Evolutionary conservation across 2,329 filamentous ascomycete genomes (phyloP).

Genomic region (Ophiostoma novo-ulmi): DNA sequence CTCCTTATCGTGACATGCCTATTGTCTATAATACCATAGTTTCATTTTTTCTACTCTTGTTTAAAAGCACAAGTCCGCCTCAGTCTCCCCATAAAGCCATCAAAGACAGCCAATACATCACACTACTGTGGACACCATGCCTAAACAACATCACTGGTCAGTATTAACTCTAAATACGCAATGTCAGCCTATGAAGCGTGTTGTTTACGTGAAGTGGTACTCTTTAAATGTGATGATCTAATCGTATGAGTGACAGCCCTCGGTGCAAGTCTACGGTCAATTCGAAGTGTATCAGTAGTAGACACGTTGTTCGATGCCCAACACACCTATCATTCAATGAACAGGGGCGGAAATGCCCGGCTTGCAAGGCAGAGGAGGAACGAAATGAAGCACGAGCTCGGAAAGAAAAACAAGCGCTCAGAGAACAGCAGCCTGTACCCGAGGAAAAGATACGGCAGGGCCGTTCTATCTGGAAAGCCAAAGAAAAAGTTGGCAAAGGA

Average conservation of each 20-base stretch:
- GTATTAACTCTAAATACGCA: neutral
- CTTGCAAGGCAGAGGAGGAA: neutral
- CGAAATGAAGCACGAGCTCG: too few species aligned
- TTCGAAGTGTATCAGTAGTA: neutral
- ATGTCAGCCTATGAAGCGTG: too few species aligned
- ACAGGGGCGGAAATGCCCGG: neutral
- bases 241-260: neutral
- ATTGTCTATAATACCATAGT: too few species aligned
- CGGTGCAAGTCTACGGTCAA: neutral
- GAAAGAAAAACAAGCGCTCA: neutral
- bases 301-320: neutral
- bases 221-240: neutral
- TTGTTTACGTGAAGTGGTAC: too few species aligned
- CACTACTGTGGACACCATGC: neutral
- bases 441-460: neutral
- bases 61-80: too few species aligned
- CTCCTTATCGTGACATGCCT: too few species aligned
- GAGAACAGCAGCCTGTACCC: neutral
- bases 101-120: too few species aligned
- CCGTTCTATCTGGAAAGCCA: neutral
- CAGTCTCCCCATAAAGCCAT: too few species aligned
- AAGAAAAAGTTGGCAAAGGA: neutral
- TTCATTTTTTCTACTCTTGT: too few species aligned
- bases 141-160: neutral
- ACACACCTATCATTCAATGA: neutral